Percentiles rank a stretch among this genome's conserved stretches.
These are phyloP conservation scores for Calonectria leucothoes DNA, from an alignment of 2,329 filamentous ascomycete species.

Conservation along the genomic window DNA sequence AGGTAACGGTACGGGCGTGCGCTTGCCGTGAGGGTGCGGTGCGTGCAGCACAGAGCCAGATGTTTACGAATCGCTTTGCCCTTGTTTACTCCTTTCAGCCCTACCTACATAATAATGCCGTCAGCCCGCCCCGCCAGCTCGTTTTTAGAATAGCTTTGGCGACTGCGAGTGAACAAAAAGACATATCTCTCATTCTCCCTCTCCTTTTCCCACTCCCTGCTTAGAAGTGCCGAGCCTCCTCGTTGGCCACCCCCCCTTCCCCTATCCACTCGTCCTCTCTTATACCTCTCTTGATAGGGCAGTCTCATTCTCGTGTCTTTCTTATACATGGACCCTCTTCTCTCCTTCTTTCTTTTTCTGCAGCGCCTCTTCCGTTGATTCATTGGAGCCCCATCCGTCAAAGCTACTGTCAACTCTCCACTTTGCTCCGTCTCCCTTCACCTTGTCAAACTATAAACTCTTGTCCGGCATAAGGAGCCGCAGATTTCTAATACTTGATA, in stretches of 20 bases:
- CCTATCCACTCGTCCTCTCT: neutral
- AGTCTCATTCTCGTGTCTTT: neutral
- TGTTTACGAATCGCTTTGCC: slow-evolving; percentile 5
- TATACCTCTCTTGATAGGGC: neutral
- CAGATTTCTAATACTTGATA: neutral
- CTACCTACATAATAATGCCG: slow-evolving; percentile 32
- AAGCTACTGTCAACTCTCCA: neutral
- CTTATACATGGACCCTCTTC: neutral
- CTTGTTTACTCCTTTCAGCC: slow-evolving; percentile 34
- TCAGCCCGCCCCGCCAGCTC: slow-evolving; percentile 14
- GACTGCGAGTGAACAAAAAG: neutral
- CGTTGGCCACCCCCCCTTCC: neutral
- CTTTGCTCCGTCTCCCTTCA: neutral
- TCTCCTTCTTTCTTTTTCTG: neutral
- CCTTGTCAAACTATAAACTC: slow-evolving; percentile 5
- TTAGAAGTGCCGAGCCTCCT: neutral
- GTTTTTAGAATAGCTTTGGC: slow-evolving; percentile 5
- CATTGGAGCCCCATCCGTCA: neutral
- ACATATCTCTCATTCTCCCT: neutral
- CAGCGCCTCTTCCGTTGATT: neutral
- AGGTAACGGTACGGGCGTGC: slow-evolving; percentile 14
- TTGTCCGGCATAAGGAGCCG: neutral
- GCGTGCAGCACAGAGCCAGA: slow-evolving; percentile 15
- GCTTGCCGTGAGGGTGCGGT: slow-evolving; percentile 15
- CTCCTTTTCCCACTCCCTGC: neutral